phyloP scores from a whole-genome alignment of 768 basidiomycete genomes.

The Fistulinella prunicolor region DNA sequence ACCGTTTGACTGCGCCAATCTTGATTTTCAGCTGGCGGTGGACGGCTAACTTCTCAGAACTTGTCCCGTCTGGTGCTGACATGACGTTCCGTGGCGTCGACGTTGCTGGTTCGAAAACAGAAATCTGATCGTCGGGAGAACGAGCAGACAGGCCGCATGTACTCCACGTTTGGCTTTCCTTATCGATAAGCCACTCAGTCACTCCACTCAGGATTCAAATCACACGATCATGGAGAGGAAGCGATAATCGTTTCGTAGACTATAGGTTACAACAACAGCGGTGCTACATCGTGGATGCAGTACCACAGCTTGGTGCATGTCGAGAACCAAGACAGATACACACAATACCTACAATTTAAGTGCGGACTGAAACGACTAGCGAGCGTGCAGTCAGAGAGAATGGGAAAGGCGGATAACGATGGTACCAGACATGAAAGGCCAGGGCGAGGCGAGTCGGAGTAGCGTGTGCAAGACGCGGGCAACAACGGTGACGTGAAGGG shows the following conservation, averaged over 20 bases:
- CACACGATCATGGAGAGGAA: neutral
- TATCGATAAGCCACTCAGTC: too few relatives aligned
- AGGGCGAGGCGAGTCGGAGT: constrained; percentile 13
- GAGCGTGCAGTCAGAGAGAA: constrained; percentile 21
- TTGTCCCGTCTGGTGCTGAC: constrained; percentile 10
- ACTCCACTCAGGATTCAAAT: neutral
- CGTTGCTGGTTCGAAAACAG: constrained; percentile 11
- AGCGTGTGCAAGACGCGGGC: constrained; percentile 12
- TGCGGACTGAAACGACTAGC: constrained; percentile 24
- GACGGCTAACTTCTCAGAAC: constrained; percentile 33
- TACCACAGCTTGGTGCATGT: constrained; percentile 29
- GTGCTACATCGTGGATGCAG: constrained; percentile 34
- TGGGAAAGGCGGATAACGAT: constrained; percentile 16
- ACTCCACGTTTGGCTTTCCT: neutral
- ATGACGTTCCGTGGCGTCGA: constrained; percentile 11
- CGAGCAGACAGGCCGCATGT: neutral
- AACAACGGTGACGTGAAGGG: constrained; percentile 11
- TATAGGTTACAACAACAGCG: constrained; percentile 26
- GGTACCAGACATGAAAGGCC: constrained; percentile 21
- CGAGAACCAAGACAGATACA: constrained; percentile 27
- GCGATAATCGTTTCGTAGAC: constrained; percentile 24
- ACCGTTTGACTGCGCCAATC: constrained; percentile 65
- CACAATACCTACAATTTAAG: constrained; percentile 31
- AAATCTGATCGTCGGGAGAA: neutral
- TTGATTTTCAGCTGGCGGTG: constrained; percentile 78